Evolutionary conservation across 2,329 filamentous ascomycete species (phyloP).

Genomic region (Pseudocercospora eumusae): DNA sequence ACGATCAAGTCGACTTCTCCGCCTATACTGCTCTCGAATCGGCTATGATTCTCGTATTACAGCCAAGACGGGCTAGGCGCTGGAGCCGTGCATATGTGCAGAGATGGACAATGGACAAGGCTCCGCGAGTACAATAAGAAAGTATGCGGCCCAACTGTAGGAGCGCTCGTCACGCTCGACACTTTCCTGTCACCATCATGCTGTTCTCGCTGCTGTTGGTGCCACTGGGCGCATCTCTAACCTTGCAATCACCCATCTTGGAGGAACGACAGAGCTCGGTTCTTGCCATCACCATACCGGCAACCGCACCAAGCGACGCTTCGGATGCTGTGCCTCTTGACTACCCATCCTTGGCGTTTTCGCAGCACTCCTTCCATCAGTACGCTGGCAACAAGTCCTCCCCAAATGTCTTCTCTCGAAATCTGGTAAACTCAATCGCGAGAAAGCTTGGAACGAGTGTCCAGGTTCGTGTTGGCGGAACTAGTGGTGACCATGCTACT

Average conservation of each 20-base stretch:
- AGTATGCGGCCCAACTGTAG: neutral
- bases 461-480: constrained; percentile 22
- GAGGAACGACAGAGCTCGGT: constrained; percentile 4
- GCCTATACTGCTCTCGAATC: neutral
- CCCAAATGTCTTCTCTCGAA: constrained; percentile 21
- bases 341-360: constrained; percentile 18
- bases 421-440: constrained; percentile 18
- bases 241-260: neutral
- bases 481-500: constrained; percentile 20
- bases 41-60: neutral
- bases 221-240: neutral
- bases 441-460: constrained; percentile 16
- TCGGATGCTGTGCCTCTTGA: constrained; percentile 6
- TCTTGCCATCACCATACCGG: constrained; percentile 2
- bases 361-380: constrained; percentile 23
- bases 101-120: neutral
- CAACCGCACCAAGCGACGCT: constrained; percentile 3
- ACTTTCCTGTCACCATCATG: neutral
- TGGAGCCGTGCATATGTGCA: neutral
- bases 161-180: neutral
- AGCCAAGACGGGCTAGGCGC: neutral
- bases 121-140: neutral
- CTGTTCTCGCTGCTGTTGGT: constrained; percentile 4
- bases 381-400: constrained; percentile 22
- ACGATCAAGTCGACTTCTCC: neutral